Conservation (phyloP, 345 rosid species). For the Citrus reticulata region DNA sequence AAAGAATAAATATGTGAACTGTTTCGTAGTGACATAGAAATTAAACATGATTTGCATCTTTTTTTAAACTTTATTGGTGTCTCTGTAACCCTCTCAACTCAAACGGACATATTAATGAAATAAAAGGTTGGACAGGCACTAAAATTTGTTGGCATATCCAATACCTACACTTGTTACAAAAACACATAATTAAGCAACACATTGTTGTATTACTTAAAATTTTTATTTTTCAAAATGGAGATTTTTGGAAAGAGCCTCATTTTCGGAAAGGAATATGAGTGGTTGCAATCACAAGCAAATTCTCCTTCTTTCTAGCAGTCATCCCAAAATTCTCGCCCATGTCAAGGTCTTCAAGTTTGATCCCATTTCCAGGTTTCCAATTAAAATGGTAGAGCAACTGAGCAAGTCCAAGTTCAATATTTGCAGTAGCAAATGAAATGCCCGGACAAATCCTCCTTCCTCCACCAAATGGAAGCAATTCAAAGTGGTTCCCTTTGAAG, state of each 20-base stretch:
- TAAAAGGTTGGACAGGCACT: background rate
- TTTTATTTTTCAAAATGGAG: too few species aligned
- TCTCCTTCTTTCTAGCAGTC: background rate
- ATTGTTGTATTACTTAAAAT: too few species aligned
- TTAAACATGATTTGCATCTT: too few species aligned
- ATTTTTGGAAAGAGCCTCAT: background rate
- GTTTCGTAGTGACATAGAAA: too few species aligned
- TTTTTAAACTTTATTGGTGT: background rate
- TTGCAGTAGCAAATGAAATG: conserved; percentile 9
- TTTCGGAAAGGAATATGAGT: background rate
- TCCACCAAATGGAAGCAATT: conserved; percentile 17
- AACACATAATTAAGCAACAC: too few species aligned
- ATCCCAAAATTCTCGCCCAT: conserved; percentile 7
- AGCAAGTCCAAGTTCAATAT: conserved; percentile 14
- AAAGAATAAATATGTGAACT: too few species aligned
- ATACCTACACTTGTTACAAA: background rate
- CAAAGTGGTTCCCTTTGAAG: conserved; percentile 16
- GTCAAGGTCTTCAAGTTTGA: conserved; percentile 10
- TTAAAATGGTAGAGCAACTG: conserved; percentile 14
- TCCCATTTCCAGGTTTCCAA: conserved; percentile 13
- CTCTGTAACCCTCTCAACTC: background rate
- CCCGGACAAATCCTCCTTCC: conserved; percentile 19
- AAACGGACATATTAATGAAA: too few species aligned
- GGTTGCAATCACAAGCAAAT: conserved; percentile 1
- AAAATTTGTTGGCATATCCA: background rate